These are phyloP conservation scores for Isatis lusitanica DNA, from an alignment of 441 rosid species.

Conservation along the genomic window DNA sequence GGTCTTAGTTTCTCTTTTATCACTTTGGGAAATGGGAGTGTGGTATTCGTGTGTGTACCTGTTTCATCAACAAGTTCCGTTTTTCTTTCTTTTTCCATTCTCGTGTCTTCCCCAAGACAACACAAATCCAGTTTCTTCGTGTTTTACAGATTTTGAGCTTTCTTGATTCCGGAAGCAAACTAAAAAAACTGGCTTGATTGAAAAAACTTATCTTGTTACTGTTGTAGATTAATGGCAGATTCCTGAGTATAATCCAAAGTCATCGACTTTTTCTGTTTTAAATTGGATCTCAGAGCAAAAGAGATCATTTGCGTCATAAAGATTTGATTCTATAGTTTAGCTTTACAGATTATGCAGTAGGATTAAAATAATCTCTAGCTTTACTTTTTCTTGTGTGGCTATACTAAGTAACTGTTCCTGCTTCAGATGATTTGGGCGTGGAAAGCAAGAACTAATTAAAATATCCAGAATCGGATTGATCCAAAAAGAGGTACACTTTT, in stretches of 20 bases:
- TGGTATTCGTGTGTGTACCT: slow-evolving; percentile 19
- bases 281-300: slow-evolving; percentile 23
- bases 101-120: background rate
- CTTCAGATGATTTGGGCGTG: slow-evolving; percentile 12
- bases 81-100: background rate
- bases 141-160: background rate
- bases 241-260: slow-evolving; percentile 32
- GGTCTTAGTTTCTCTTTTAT: slow-evolving; percentile 3
- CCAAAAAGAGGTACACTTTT: slow-evolving; percentile 26
- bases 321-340: slow-evolving; percentile 24
- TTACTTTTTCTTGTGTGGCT: slow-evolving; percentile 10
- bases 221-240: slow-evolving; percentile 20
- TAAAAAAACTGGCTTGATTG: background rate
- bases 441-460: slow-evolving; percentile 23
- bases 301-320: slow-evolving; percentile 27
- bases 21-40: slow-evolving; percentile 34
- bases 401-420: slow-evolving; percentile 7
- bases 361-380: slow-evolving; percentile 26
- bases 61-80: background rate
- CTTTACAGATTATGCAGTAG: slow-evolving; percentile 28
- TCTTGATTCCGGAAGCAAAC: background rate
- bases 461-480: slow-evolving; percentile 28
- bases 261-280: background rate
- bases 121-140: background rate
- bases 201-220: background rate